phyloP scores from a whole-genome alignment of 495 filamentous ascomycete species.

The Hyaloscypha bicolor region DNA sequence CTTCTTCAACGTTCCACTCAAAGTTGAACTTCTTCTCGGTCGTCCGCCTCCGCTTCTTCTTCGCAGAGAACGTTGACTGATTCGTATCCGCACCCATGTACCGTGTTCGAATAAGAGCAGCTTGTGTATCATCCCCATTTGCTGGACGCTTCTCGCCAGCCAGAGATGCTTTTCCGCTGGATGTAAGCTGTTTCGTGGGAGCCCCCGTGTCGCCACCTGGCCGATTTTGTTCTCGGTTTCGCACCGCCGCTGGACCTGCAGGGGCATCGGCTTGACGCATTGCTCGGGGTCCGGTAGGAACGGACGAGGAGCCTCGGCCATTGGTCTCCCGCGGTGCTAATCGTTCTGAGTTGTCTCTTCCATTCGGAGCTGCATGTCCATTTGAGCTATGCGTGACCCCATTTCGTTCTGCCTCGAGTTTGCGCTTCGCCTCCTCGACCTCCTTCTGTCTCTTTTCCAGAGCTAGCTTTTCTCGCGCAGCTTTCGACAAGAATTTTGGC shows the following conservation, averaged over 20 bases:
- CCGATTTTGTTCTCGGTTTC: slow-evolving; percentile 39
- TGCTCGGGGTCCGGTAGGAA: slow-evolving; percentile 81
- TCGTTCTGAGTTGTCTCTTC: slow-evolving; percentile 17
- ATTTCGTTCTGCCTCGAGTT: slow-evolving; percentile 53
- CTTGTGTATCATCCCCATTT: slow-evolving; percentile 73
- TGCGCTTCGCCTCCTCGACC: slow-evolving; percentile 67
- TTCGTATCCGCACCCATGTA: slow-evolving; percentile 94
- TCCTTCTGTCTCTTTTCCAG: slow-evolving; percentile 85
- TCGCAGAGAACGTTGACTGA: slow-evolving; percentile 87
- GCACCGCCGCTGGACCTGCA: slow-evolving; percentile 56
- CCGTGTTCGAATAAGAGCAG: slow-evolving; percentile 72
- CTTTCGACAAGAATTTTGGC: slow-evolving; percentile 92
- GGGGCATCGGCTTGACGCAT: slow-evolving; percentile 61
- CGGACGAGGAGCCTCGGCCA: slow-evolving; percentile 27
- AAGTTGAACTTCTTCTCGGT: slow-evolving; percentile 99
- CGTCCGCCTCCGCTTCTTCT: slow-evolving; percentile 93
- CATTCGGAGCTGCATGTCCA: slow-evolving; percentile 27
- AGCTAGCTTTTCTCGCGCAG: slow-evolving; percentile 82
- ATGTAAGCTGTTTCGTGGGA: slow-evolving; percentile 39
- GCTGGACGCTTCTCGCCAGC: slow-evolving; percentile 55
- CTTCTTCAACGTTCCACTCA: slow-evolving; percentile 96
- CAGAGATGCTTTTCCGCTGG: slow-evolving; percentile 36
- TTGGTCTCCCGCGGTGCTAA: slow-evolving; percentile 13
- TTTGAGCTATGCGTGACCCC: slow-evolving; percentile 11
- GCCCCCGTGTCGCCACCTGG: slow-evolving; percentile 34